phyloP scores from a whole-genome alignment of 2,329 filamentous ascomycete species.

The Pyrenochaeta sp. region DNA sequence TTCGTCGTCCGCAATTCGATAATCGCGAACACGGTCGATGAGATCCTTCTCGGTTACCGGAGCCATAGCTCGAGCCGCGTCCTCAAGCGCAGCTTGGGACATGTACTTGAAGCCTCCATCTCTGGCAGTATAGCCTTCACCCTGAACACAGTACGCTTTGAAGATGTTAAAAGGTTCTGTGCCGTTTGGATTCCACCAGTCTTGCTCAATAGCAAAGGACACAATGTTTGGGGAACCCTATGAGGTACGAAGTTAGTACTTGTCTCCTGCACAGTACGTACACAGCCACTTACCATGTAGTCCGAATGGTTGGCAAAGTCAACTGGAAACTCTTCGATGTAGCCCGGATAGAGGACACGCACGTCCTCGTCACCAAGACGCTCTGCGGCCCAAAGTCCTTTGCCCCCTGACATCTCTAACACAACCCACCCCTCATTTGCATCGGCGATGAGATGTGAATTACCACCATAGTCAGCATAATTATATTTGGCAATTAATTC shows the following conservation, averaged over 20 bases:
- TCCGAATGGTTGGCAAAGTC: slow-evolving; percentile 40
- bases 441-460: slow-evolving; percentile 55
- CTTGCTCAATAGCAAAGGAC: slow-evolving; percentile 45
- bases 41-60: slow-evolving; percentile 61
- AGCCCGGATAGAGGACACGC: slow-evolving; percentile 47
- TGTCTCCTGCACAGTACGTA: no score
- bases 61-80: slow-evolving; percentile 52
- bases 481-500: slow-evolving; percentile 51
- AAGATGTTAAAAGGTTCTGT: slow-evolving; percentile 49
- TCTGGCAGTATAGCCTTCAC: slow-evolving; percentile 38
- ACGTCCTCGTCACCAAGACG: slow-evolving; percentile 42
- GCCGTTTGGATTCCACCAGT: slow-evolving; percentile 45
- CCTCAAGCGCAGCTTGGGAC: slow-evolving; percentile 47
- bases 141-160: slow-evolving; percentile 44
- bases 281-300: slow-evolving; percentile 26
- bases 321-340: slow-evolving; percentile 48
- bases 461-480: slow-evolving; percentile 55
- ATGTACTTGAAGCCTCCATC: slow-evolving; percentile 50
- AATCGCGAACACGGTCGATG: slow-evolving; percentile 51
- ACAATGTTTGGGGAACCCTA: slow-evolving; percentile 44
- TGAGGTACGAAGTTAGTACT: no score
- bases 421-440: slow-evolving; percentile 48
- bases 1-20: slow-evolving; percentile 47
- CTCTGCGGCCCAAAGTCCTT: slow-evolving; percentile 48
- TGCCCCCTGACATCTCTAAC: slow-evolving; percentile 46